Conservation (phyloP, 1,284 basidiomycete genomes). For the Rhodotorula glutinis region DNA sequence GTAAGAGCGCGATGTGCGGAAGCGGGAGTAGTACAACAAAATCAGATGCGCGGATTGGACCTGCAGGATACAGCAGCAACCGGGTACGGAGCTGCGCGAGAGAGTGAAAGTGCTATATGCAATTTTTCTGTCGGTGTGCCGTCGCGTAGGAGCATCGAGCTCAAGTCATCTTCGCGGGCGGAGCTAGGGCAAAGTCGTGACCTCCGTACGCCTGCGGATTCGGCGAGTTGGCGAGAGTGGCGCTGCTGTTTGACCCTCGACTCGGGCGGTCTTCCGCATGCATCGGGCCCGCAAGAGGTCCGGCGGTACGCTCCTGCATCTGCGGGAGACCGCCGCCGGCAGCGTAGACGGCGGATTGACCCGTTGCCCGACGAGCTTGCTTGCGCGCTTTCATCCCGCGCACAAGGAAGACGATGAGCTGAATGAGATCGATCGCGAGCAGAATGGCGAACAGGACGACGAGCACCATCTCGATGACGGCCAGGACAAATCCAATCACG, state of each 20-base stretch:
- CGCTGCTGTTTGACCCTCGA: not conserved
- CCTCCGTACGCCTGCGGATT: not conserved
- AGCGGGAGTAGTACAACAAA: no score
- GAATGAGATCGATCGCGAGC: constrained; percentile 41
- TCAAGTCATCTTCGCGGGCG: no score
- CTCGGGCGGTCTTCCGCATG: not conserved
- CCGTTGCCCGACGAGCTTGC: not conserved
- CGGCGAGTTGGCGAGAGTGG: constrained; percentile 1
- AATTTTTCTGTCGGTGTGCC: no score
- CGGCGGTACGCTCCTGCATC: not conserved
- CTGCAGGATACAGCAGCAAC: no score
- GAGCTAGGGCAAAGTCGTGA: not conserved
- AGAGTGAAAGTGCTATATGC: not conserved
- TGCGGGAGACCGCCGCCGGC: not conserved
- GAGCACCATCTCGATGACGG: constrained; percentile 46
- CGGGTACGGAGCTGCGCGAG: not conserved
- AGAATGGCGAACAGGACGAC: constrained; percentile 43
- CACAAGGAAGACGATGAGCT: constrained; percentile 21
- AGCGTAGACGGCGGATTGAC: no score
- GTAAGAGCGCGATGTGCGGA: no score
- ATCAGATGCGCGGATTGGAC: no score
- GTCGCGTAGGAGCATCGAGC: no score
- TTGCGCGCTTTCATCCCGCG: constrained; percentile 20
- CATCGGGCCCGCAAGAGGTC: not conserved
- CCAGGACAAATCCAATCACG: constrained; percentile 64